Base-by-base conservation (phyloP, 345 rosid species). In the Passiflora organensis region DNA sequence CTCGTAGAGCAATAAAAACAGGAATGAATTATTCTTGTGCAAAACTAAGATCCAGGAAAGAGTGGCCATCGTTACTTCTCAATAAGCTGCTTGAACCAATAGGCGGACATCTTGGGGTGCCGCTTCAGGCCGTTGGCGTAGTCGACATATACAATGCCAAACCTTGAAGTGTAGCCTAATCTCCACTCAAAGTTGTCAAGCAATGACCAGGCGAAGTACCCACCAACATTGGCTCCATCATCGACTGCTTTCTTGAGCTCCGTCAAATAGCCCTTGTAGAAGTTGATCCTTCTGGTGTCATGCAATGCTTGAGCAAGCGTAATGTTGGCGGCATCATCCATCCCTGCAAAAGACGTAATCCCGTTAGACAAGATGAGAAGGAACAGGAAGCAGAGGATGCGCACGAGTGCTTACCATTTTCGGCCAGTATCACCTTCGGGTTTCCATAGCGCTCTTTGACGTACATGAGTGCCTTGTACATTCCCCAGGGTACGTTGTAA, bases 171-270 rank as follows among this genome's bases (percentile, higher is more conserved):
- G 80, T 93, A 93, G 53, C 96, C 97, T 32, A 68, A 79, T 60
- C 78, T 68, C 99, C 99, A 93, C 65, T 93, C 97, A 18, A 93
- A 93, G 73, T 93, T 93, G 69, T 93, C 97, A 0, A 93, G 86
- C 85, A 93, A 67, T 1, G 97, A 89, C 99, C 99, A 93, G 0
- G 97, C 97, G 20, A 93, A 93, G 75, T 93, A 93, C 41, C 96
- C 99, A 9, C 53, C 46, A 6, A 86, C 76, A 55, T 93, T 85
- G 54, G 95, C 97, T 62, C 99, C 97, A 32, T 83, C 80, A 51
- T 89, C 87, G 0, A 43, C 76, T 0, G 97, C 97, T 63, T 82
- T 93, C 84, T 86, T 86, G 65, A 93, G 69, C 48, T 93, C 89
- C 48, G 81, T 78, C 69, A 93, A 32, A 66, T 93, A 93, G 39